Base-by-base conservation (phyloP, 371 early-diverging fungal species). In the Mucor saturninus region DNA sequence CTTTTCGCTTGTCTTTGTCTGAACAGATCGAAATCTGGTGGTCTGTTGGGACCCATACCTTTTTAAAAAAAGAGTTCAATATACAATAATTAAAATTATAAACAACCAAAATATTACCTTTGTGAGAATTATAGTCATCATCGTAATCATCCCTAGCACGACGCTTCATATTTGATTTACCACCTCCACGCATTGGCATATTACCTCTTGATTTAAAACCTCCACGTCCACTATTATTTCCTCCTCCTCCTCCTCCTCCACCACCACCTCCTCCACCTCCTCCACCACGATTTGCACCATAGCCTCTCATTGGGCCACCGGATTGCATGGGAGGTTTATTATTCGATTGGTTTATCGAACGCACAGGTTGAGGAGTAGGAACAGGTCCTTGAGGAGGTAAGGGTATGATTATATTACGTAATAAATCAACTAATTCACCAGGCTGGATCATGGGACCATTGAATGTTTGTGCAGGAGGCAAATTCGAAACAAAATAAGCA, bases 1-100 rank as follows among this genome's bases (percentile, higher is more conserved):
- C 79, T 64, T 53, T 86, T 86, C 26, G 74, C 78, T 64, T 87
- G 88, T 64, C 88, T 69, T 55, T 79, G 73, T 58, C 88, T 74
- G 59, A 85, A 87, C 3, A 86, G 50, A 65, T 87, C 88, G 65
- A 75, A 85, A 49, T 86, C 83, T 40, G 88, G 88, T 46, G 88
- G 86, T 45, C 86, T 78, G 57, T 87, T 87, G 26, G 79, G 83
- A 6, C 80, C 83, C 69, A 79, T 79, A 29, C 83, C 83, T 79
- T 65, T 15, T 46, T 37, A 15, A 54, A 43, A 45, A 37, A 39
- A 32, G 40, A 30, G 15, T n/a, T 7, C 55, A 38, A 45, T 45
- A 50, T 26, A 51, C 2, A 32, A 42, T 14, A 35, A 26, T 0
- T 8, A 7, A 43, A 26, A 29, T 4, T 30, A 5, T 13, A 14